Percentiles rank a stretch among this genome's conserved stretches.
These are phyloP conservation scores for Avicennia marina DNA, from an alignment of 257 asterid genomes.

Conservation along the genomic window DNA sequence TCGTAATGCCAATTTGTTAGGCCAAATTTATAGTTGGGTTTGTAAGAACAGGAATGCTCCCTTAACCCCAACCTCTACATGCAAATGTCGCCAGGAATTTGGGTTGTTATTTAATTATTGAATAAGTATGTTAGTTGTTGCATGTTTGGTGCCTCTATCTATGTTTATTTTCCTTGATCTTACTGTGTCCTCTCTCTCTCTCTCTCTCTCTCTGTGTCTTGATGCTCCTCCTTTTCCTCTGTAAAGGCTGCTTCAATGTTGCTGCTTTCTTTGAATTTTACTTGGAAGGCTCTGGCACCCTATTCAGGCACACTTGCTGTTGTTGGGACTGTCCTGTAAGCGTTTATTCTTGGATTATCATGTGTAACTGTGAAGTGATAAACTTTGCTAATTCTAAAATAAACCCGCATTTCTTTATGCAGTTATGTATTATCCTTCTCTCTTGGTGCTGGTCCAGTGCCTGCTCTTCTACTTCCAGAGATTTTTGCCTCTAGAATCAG, in stretches of 20 bases:
- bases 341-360: constrained; percentile 2
- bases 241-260: constrained; percentile 85
- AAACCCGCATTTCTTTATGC: constrained; percentile 12
- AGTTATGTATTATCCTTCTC: constrained; percentile 88
- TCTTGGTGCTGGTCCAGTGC: constrained; percentile 99
- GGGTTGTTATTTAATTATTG: not conserved
- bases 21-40: too few relatives aligned
- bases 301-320: constrained; percentile 52
- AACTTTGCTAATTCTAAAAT: not conserved
- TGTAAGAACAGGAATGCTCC: too few relatives aligned
- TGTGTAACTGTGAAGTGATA: constrained; percentile 31
- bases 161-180: constrained; percentile 42
- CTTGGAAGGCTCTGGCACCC: constrained; percentile 80
- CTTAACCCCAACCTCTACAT: too few relatives aligned
- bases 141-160: too few relatives aligned
- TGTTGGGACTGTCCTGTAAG: constrained; percentile 72
- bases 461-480: constrained; percentile 74
- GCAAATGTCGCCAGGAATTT: not conserved
- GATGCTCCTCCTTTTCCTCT: not conserved
- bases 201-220: too few relatives aligned
- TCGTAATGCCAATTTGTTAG: too few relatives aligned
- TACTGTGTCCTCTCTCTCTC: constrained; percentile 55
- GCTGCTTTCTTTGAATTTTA: constrained; percentile 72
- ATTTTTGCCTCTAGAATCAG: constrained; percentile 75
- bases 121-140: too few relatives aligned